Conservation (phyloP, 2,329 filamentous ascomycete species). For the Aspergillus fischeri region DNA sequence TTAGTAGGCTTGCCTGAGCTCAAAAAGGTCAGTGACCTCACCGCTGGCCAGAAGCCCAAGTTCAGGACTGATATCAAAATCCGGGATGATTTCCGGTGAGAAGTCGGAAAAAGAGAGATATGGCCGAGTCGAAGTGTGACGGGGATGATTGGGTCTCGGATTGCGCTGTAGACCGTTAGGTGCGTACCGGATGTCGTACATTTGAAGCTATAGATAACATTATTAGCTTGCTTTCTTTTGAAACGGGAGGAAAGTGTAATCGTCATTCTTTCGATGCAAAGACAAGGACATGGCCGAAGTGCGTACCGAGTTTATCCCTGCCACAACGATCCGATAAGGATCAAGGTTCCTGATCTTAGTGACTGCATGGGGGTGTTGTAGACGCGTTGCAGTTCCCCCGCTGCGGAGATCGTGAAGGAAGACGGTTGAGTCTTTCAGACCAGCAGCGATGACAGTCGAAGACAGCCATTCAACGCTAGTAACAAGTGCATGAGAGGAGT, state of each 20-base stretch:
- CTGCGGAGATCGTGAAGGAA: conserved; percentile 35
- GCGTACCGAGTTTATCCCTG: conserved; percentile 30
- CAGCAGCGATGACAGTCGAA: conserved; percentile 32
- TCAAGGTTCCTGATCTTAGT: conserved; percentile 34
- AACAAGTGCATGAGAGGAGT: conserved; percentile 27
- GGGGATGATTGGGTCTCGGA: conserved; percentile 23
- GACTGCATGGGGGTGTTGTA: conserved; percentile 33
- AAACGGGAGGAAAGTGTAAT: background rate
- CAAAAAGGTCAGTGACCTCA: conserved; percentile 13
- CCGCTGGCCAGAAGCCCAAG: conserved; percentile 37
- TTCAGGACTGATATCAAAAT: conserved; percentile 36
- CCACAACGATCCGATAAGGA: conserved; percentile 32
- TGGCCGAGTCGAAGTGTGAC: conserved; percentile 29
- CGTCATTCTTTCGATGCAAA: background rate
- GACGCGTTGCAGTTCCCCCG: conserved; percentile 25
- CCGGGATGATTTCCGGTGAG: conserved; percentile 21
- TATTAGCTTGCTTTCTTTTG: background rate
- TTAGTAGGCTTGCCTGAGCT: background rate
- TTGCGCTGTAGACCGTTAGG: conserved; percentile 23
- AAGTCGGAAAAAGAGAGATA: conserved; percentile 36
- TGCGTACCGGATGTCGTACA: conserved; percentile 40
- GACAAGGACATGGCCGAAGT: background rate
- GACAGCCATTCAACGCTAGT: conserved; percentile 38
- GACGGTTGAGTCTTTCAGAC: conserved; percentile 31
- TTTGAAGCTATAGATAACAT: conserved; percentile 28